These are phyloP conservation scores for Lyophyllum shimeji DNA, from an alignment of 768 basidiomycete species.

Conservation along the genomic window DNA sequence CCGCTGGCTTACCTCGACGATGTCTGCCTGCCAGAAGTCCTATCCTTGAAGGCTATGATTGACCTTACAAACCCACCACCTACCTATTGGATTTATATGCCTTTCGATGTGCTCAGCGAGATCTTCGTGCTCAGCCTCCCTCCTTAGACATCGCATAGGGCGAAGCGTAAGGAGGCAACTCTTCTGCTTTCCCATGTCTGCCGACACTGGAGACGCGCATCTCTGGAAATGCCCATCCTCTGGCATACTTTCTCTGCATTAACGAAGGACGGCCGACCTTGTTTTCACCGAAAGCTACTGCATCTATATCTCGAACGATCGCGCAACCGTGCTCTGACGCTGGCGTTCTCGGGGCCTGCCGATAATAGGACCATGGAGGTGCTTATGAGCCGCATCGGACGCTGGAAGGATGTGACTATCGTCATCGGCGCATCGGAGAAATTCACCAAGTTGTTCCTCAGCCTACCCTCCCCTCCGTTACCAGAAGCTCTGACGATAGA, in stretches of 20 bases:
- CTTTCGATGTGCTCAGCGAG: slow-evolving; percentile 1
- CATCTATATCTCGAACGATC: slow-evolving; percentile 1
- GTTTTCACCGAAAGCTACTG: slow-evolving; percentile 1
- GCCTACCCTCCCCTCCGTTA: neutral
- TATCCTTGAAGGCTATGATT: neutral
- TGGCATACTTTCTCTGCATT: neutral
- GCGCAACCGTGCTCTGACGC: neutral
- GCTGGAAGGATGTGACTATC: slow-evolving; percentile 3
- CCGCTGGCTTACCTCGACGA: neutral
- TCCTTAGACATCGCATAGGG: neutral
- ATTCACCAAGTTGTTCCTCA: neutral
- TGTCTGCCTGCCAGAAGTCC: neutral
- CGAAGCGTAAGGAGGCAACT: neutral
- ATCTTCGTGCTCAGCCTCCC: slow-evolving; percentile 3
- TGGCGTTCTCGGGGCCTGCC: neutral
- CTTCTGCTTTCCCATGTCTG: slow-evolving; percentile 1
- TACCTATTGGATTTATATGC: neutral
- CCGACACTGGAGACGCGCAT: neutral
- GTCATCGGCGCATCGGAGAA: neutral
- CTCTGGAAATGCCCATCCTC: neutral
- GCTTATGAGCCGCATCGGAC: neutral
- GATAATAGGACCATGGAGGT: slow-evolving; percentile 4
- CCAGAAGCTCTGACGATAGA: slow-evolving; percentile 3
- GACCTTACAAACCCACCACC: neutral
- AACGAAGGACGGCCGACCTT: neutral